Evolutionary conservation across 192 early-diverging fungal genomes (phyloP).

Genomic region (Spinellus fusiger): DNA sequence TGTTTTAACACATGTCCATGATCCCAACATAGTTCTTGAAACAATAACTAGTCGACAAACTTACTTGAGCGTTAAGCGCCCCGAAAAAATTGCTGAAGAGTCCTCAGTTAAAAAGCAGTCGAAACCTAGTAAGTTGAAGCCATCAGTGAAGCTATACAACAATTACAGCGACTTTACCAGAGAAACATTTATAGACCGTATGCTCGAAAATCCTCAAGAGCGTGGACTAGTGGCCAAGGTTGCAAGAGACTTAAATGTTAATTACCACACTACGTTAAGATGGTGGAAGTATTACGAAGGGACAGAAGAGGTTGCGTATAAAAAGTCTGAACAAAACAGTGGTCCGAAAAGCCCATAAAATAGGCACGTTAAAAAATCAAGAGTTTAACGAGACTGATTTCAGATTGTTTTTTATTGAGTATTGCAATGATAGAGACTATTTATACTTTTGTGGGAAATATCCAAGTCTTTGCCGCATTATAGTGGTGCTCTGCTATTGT

Average conservation of each 20-base stretch:
- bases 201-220: conserved; percentile 6
- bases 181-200: conserved; percentile 9
- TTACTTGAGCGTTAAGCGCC: conserved; percentile 7
- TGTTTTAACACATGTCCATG: not conserved
- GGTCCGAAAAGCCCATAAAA: conserved; percentile 2
- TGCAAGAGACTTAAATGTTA: conserved; percentile 4
- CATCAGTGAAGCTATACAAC: conserved; percentile 4
- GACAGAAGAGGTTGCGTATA: conserved; percentile 1
- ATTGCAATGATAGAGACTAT: no score
- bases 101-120: conserved; percentile 8
- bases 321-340: conserved; percentile 9
- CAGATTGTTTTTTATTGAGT: no score
- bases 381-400: no score
- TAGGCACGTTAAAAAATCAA: no score
- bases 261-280: conserved; percentile 1
- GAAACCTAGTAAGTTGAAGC: not conserved
- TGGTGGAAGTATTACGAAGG: conserved; percentile 11
- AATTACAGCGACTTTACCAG: conserved; percentile 4
- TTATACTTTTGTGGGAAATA: no score
- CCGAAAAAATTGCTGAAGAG: conserved; percentile 1
- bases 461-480: no score
- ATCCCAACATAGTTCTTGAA: not conserved
- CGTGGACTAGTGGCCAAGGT: conserved; percentile 1
- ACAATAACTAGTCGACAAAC: conserved; percentile 7
- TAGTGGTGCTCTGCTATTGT: no score